These are phyloP conservation scores for Hypoxylon fragiforme DNA, from an alignment of 495 filamentous ascomycete genomes.

Conservation along the genomic window DNA sequence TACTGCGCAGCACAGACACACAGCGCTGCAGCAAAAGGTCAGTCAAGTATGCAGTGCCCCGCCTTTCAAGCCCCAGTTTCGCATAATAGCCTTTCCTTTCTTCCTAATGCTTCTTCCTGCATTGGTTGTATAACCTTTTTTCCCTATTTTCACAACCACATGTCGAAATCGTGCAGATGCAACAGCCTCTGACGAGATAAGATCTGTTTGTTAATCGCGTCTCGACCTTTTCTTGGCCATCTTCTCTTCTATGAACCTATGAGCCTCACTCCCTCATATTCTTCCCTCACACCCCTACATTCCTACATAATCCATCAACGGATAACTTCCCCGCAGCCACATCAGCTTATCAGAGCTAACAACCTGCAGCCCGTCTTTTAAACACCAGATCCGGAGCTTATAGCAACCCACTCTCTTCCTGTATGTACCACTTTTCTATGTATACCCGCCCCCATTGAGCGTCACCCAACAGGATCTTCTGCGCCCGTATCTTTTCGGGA, in stretches of 20 bases:
- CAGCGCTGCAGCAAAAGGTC: conserved; percentile 27
- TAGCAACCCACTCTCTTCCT: conserved; percentile 23
- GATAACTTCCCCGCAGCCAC: conserved; percentile 38
- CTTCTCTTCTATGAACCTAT: conserved; percentile 10
- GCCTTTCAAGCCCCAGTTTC: conserved; percentile 34
- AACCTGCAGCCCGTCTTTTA: conserved; percentile 19
- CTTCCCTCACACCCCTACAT: conserved; percentile 16
- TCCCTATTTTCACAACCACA: conserved; percentile 35
- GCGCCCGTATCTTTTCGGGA: conserved; percentile 8
- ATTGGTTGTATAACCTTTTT: conserved; percentile 23
- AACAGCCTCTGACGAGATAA: conserved; percentile 34
- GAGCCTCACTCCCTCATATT: conserved; percentile 16
- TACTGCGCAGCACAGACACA: conserved; percentile 27
- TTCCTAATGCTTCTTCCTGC: conserved; percentile 19
- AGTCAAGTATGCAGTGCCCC: conserved; percentile 41
- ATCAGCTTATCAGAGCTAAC: conserved; percentile 40
- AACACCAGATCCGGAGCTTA: conserved; percentile 29
- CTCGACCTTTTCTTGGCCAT: conserved; percentile 28
- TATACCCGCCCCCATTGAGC: conserved; percentile 29
- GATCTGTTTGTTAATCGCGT: conserved; percentile 25
- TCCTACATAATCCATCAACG: conserved; percentile 26
- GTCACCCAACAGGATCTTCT: conserved; percentile 31
- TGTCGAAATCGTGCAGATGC: conserved; percentile 35
- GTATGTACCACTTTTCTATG: conserved; percentile 33
- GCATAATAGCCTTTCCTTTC: conserved; percentile 28